Conservation (phyloP, 257 asterid species). For the Solanum chiquidenum region DNA sequence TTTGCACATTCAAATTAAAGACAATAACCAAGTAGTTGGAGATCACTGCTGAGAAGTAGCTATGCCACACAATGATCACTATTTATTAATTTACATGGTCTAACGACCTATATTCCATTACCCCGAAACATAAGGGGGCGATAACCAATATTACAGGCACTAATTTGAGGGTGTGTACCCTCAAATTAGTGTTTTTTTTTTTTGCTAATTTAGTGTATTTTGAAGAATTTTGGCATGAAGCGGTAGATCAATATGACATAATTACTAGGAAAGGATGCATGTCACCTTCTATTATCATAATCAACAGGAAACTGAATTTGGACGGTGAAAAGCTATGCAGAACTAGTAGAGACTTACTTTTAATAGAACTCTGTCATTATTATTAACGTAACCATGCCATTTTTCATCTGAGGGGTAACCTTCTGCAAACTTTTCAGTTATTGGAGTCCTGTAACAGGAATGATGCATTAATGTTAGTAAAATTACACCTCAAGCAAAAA, state of each 20-base stretch:
- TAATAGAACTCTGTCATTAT: constrained; percentile 77
- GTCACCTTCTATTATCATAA: not conserved
- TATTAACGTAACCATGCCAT: constrained; percentile 81
- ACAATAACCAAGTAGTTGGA: not conserved
- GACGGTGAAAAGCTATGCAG: not conserved
- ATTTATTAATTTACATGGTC: not conserved
- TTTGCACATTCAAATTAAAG: not conserved
- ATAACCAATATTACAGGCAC: not conserved
- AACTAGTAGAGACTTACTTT: constrained; percentile 39
- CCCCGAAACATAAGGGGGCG: not conserved
- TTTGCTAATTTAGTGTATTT: not conserved
- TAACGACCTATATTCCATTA: not conserved
- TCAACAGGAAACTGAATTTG: not conserved
- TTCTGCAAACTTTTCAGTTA: constrained; percentile 37
- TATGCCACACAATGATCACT: not conserved
- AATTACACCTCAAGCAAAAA: not conserved
- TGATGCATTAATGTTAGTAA: constrained; percentile 1
- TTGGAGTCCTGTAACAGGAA: constrained; percentile 57
- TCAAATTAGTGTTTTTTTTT: not conserved
- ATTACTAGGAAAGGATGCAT: not conserved
- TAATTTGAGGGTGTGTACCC: not conserved
- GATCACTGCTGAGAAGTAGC: not conserved
- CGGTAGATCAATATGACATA: not conserved
- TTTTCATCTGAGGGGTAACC: constrained; percentile 73
- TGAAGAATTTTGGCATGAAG: not conserved